phyloP scores from a whole-genome alignment of 2,329 filamentous ascomycete genomes.

The Dactylellina parvicollis region DNA sequence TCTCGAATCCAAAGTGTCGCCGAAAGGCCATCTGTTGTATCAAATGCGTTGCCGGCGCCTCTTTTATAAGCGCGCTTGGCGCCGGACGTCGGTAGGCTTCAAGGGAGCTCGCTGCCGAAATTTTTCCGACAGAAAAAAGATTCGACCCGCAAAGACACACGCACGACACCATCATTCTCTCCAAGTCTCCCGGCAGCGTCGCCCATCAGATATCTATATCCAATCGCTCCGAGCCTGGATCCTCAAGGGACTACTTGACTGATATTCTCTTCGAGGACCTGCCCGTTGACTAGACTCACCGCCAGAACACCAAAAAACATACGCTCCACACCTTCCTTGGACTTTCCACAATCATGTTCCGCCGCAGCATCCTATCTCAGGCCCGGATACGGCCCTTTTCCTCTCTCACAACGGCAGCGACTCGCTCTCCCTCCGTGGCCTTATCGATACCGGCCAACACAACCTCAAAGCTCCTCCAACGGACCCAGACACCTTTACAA shows the following conservation, averaged over 20 bases:
- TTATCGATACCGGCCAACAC: slow-evolving; percentile 24
- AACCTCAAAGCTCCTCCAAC: slow-evolving; percentile 22
- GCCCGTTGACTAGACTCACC: no score
- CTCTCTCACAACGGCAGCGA: slow-evolving; percentile 59
- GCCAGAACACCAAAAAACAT: no score
- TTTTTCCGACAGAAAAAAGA: slow-evolving; percentile 19
- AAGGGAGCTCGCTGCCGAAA: slow-evolving; percentile 36
- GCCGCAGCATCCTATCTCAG: slow-evolving; percentile 39
- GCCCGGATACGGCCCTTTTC: slow-evolving; percentile 56
- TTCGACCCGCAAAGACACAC: slow-evolving; percentile 2
- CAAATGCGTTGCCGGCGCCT: neutral
- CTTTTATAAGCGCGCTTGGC: neutral
- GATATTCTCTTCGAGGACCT: slow-evolving; percentile 43
- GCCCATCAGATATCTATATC: neutral
- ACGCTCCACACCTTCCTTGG: no score
- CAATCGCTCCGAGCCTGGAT: slow-evolving; percentile 18
- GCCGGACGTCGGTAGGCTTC: neutral
- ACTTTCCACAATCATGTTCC: slow-evolving; percentile 24
- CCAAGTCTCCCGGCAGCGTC: neutral
- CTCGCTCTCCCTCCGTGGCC: slow-evolving; percentile 16
- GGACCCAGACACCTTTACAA: slow-evolving; percentile 39
- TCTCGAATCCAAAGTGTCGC: neutral
- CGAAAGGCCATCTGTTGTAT: neutral
- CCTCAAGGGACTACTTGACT: slow-evolving; percentile 51
- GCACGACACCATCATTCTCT: slow-evolving; percentile 5